Percentiles rank a stretch among this genome's conserved stretches.
phyloP scores from a whole-genome alignment of 495 filamentous ascomycete genomes.

The Penicillium tannophilum region DNA sequence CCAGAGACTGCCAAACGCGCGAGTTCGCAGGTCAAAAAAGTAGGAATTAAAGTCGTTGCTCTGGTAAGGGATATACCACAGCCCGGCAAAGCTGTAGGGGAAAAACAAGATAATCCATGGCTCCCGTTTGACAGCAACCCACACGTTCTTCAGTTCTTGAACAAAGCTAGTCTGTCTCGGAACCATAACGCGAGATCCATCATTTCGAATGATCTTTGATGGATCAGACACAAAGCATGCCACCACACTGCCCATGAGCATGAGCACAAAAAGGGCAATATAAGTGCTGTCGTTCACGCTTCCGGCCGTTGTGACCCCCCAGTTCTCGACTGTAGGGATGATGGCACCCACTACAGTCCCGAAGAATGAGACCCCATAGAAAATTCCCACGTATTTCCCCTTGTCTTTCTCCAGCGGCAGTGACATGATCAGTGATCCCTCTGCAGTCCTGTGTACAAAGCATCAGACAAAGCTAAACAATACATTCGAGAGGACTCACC shows the following conservation, averaged over 20 bases:
- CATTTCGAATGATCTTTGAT: conserved; percentile 14
- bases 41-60: conserved; percentile 19
- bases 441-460: conserved; percentile 11
- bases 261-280: conserved; percentile 21
- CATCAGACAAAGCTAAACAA: background rate
- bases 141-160: conserved; percentile 19
- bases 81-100: conserved; percentile 18
- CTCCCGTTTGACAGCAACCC: conserved; percentile 13
- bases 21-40: conserved; percentile 18
- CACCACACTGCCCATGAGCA: conserved; percentile 18
- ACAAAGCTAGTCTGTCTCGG: conserved; percentile 17
- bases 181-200: conserved; percentile 17
- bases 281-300: conserved; percentile 21
- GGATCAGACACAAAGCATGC: conserved; percentile 19
- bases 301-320: conserved; percentile 16
- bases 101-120: conserved; percentile 19
- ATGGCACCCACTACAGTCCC: conserved; percentile 21
- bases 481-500: conserved; percentile 6
- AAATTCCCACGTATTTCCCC: conserved; percentile 20
- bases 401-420: conserved; percentile 21
- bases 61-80: conserved; percentile 23
- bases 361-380: conserved; percentile 21
- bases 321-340: conserved; percentile 20
- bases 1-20: conserved; percentile 19
- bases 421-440: conserved; percentile 20